A percentile compares a stretch with the other conserved stretches of the same genome.
phyloP scores from a whole-genome alignment of 2,329 filamentous ascomycete species.

The Trematosphaeria pertusa region DNA sequence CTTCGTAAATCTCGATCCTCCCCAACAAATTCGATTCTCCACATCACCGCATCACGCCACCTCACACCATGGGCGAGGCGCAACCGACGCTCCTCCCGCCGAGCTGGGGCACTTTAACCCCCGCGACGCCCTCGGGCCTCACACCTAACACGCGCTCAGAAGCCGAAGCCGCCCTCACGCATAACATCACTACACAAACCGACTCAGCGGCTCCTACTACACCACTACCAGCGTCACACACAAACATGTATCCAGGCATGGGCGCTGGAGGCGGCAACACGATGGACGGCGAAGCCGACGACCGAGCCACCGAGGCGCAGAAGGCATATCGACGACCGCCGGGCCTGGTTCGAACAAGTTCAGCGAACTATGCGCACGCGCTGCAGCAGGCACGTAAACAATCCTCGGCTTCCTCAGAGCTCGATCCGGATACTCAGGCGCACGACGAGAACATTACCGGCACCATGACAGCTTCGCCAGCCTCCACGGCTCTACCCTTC shows the following conservation, averaged over 20 bases:
- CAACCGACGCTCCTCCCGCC: constrained; percentile 25
- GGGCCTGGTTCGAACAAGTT: constrained; percentile 30
- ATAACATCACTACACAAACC: constrained; percentile 40
- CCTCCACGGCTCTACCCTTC: constrained; percentile 26
- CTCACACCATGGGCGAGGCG: constrained; percentile 24
- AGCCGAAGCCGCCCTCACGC: constrained; percentile 42
- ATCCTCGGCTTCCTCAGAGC: constrained; percentile 30
- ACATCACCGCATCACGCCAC: neutral
- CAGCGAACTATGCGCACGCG: constrained; percentile 42
- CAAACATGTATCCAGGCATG: too few species aligned
- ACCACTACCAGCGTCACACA: constrained; percentile 13
- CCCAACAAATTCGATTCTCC: neutral
- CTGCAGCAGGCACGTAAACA: constrained; percentile 29
- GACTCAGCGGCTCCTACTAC: constrained; percentile 45
- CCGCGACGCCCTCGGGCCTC: constrained; percentile 41
- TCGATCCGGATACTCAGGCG: constrained; percentile 23
- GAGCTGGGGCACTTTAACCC: constrained; percentile 27
- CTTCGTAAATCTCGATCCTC: neutral
- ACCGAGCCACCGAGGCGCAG: constrained; percentile 29
- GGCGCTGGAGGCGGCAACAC: too few species aligned
- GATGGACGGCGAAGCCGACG: constrained; percentile 6
- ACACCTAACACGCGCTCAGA: constrained; percentile 45
- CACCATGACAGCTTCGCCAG: constrained; percentile 19
- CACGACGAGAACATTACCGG: constrained; percentile 17
- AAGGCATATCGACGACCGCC: constrained; percentile 36